Percentiles rank a stretch among this genome's conserved stretches.
Conservation (phyloP, 345 rosid species). For the Raphanus raphanistrum region DNA sequence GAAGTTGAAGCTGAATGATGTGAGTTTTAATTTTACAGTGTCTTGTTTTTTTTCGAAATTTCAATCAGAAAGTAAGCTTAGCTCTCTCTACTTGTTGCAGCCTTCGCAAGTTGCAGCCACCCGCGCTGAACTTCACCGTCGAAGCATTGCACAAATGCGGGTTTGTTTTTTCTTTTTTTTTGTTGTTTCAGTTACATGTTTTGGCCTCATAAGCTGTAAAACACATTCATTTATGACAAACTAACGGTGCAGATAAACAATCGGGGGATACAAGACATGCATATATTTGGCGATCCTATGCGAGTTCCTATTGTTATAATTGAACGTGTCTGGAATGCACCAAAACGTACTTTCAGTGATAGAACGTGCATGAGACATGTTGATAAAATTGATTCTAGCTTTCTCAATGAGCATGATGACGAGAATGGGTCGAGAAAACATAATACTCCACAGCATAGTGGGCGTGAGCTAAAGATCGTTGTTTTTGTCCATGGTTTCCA, state of each 20-base stretch:
- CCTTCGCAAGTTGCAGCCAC: constrained; percentile 81
- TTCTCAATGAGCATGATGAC: constrained; percentile 31
- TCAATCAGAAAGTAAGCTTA: constrained; percentile 1
- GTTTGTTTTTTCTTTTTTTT: constrained; percentile 43
- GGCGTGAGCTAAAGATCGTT: constrained; percentile 73
- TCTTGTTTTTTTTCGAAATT: not conserved
- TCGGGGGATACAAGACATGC: constrained; percentile 84
- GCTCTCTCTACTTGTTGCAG: constrained; percentile 57
- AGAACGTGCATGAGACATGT: constrained; percentile 69
- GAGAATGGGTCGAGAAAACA: constrained; percentile 43
- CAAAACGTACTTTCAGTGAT: constrained; percentile 76
- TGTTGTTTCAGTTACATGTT: constrained; percentile 8
- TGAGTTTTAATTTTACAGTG: constrained; percentile 35
- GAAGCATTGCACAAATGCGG: constrained; percentile 97
- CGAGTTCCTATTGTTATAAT: constrained; percentile 78
- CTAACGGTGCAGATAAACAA: constrained; percentile 73
- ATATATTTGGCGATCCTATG: constrained; percentile 82
- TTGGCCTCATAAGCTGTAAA: not conserved
- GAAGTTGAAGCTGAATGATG: constrained; percentile 79
- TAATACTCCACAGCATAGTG: constrained; percentile 38
- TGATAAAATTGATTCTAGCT: constrained; percentile 53
- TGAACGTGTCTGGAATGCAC: constrained; percentile 86
- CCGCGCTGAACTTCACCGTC: constrained; percentile 96
- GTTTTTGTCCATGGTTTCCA: constrained; percentile 98
- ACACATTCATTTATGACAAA: not conserved